These are phyloP conservation scores for Apiospora rasikravindrae DNA, from an alignment of 2,329 filamentous ascomycete species.

Conservation along the genomic window DNA sequence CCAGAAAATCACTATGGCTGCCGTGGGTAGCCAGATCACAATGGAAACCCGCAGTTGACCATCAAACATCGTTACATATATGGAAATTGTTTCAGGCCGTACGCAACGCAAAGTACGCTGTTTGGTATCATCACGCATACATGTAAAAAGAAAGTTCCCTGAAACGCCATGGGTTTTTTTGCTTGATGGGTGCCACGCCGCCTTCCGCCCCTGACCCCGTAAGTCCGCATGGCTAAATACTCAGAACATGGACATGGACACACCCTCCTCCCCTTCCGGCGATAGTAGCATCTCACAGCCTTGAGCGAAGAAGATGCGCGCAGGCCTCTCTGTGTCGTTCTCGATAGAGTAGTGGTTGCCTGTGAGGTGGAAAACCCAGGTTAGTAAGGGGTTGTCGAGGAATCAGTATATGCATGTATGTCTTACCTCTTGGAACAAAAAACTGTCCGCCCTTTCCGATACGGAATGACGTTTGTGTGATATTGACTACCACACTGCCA, in stretches of 20 bases:
- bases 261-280: neutral
- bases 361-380: constrained; percentile 42
- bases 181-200: neutral
- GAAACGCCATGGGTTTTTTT: neutral
- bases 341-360: constrained; percentile 93
- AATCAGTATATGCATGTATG: constrained; percentile 26
- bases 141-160: neutral
- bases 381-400: constrained; percentile 16
- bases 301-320: constrained; percentile 91
- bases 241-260: neutral
- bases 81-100: neutral
- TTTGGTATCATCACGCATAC: constrained; percentile 15
- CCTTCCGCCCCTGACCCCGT: neutral
- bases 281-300: constrained; percentile 64
- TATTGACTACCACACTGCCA: constrained; percentile 80
- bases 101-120: neutral
- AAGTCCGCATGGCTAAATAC: neutral
- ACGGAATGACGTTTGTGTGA: constrained; percentile 77
- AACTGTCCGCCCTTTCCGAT: constrained; percentile 89
- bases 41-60: neutral
- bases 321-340: constrained; percentile 75
- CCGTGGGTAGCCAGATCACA: neutral
- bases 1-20: neutral
- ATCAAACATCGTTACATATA: neutral
- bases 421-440: constrained; percentile 92